A percentile compares a stretch with the other conserved stretches of the same genome.
Evolutionary conservation across 2,329 filamentous ascomycete species (phyloP).

Genomic region (Cryphonectria radicalis): DNA sequence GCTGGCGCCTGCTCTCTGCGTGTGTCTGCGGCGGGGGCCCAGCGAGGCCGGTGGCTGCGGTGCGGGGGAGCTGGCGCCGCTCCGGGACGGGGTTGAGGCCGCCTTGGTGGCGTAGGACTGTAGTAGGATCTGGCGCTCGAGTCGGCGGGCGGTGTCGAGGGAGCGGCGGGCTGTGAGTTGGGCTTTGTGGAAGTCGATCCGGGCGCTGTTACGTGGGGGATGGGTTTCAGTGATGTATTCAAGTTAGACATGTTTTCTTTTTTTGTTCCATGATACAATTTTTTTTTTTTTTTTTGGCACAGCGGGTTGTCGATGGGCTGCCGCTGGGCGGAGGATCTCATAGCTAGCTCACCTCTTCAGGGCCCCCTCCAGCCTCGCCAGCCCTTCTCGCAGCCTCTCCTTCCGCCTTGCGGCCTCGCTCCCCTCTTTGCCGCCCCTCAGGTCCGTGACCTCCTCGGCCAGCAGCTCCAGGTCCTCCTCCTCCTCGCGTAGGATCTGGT

Average conservation of each 20-base stretch:
- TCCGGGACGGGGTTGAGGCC: conserved; percentile 33
- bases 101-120: conserved; percentile 55
- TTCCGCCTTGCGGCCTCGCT: conserved; percentile 65
- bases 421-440: conserved; percentile 56
- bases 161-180: conserved; percentile 78
- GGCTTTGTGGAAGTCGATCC: conserved; percentile 77
- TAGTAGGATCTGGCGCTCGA: conserved; percentile 78
- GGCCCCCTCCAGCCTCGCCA: conserved; percentile 70
- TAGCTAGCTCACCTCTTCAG: conserved; percentile 62
- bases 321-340: not conserved
- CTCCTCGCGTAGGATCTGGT: conserved; percentile 73
- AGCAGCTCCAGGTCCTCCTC: conserved; percentile 85
- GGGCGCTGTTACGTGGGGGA: conserved; percentile 49
- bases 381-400: conserved; percentile 67
- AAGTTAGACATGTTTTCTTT: not conserved
- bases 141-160: conserved; percentile 72
- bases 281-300: too few relatives aligned
- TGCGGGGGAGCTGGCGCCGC: conserved; percentile 42
- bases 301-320: not conserved
- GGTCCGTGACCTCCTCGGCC: conserved; percentile 75
- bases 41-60: conserved; percentile 25
- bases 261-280: not conserved
- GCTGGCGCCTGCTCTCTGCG: conserved; percentile 28
- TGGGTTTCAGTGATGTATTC: too few relatives aligned
- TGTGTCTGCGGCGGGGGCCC: conserved; percentile 18